phyloP scores from a whole-genome alignment of 805 yeast species.

The Sungouiella thailandica region DNA sequence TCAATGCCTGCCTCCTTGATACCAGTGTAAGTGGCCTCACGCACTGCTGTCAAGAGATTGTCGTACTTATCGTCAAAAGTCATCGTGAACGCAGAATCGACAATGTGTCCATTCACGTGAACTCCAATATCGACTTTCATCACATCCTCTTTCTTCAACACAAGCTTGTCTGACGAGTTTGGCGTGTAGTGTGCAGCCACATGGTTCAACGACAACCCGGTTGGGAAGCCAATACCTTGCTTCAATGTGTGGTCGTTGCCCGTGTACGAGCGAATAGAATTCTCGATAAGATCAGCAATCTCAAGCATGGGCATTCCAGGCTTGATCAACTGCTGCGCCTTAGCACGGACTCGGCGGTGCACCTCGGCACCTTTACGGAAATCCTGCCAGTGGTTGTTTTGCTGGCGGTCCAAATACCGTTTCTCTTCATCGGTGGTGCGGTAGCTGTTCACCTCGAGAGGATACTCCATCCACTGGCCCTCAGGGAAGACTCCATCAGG shows the following conservation, averaged over 20 bases:
- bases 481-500: constrained; percentile 76
- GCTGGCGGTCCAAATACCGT: constrained; percentile 67
- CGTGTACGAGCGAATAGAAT: constrained; percentile 70
- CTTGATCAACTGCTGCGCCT: constrained; percentile 65
- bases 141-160: constrained; percentile 80
- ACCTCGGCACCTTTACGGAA: constrained; percentile 95
- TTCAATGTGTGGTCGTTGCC: constrained; percentile 56
- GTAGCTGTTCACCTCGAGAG: constrained; percentile 55
- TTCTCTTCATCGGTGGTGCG: constrained; percentile 85
- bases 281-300: constrained; percentile 84
- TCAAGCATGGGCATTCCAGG: constrained; percentile 94
- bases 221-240: constrained; percentile 96
- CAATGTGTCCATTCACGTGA: constrained; percentile 88
- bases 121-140: constrained; percentile 97
- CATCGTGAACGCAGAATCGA: constrained; percentile 93
- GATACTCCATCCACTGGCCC: constrained; percentile 83
- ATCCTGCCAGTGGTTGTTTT: constrained; percentile 69
- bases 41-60: constrained; percentile 74
- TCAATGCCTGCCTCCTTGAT: constrained; percentile 91
- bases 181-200: constrained; percentile 99
- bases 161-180: constrained; percentile 85
- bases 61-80: constrained; percentile 84
- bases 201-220: constrained; percentile 91
- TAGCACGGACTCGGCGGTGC: constrained; percentile 84
- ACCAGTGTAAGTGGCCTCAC: constrained; percentile 92